These are phyloP conservation scores for Cadophora malorum DNA, from an alignment of 2,329 filamentous ascomycete species.

Conservation along the genomic window DNA sequence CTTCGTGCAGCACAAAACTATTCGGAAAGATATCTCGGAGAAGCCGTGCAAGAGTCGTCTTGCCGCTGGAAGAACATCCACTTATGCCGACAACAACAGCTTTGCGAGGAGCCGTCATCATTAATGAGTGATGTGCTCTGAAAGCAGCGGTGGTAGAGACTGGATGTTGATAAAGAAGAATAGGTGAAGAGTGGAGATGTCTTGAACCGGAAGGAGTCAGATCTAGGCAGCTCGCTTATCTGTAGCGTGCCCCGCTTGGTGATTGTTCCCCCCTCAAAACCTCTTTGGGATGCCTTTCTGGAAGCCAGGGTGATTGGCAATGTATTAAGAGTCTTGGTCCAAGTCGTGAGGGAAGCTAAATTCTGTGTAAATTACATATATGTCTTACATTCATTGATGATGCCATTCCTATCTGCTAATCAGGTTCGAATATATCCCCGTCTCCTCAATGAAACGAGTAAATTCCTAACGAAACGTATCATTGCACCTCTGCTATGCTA, in stretches of 20 bases:
- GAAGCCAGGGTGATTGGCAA: too few relatives aligned
- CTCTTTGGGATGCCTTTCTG: too few relatives aligned
- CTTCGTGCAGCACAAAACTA: conserved; percentile 87
- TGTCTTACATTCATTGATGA: too few relatives aligned
- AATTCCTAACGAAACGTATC: background rate
- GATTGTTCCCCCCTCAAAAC: too few relatives aligned
- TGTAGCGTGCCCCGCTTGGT: conserved; percentile 2
- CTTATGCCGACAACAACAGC: conserved; percentile 78
- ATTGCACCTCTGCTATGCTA: background rate
- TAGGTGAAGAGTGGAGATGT: background rate
- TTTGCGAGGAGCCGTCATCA: conserved; percentile 35
- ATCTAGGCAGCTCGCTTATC: conserved; percentile 3
- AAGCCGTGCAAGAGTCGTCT: conserved; percentile 89
- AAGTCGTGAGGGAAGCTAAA: too few relatives aligned
- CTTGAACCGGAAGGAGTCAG: background rate
- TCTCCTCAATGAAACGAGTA: background rate
- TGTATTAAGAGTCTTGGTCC: too few relatives aligned
- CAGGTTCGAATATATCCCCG: background rate
- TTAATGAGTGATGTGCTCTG: background rate
- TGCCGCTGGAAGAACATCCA: conserved; percentile 90
- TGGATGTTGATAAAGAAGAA: background rate
- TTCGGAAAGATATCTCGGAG: conserved; percentile 81
- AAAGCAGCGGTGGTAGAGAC: background rate
- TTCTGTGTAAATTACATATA: too few relatives aligned
- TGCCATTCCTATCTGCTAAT: too few relatives aligned